These are phyloP conservation scores for Penicillium sp. DNA, from an alignment of 2,329 filamentous ascomycete genomes.

Conservation along the genomic window DNA sequence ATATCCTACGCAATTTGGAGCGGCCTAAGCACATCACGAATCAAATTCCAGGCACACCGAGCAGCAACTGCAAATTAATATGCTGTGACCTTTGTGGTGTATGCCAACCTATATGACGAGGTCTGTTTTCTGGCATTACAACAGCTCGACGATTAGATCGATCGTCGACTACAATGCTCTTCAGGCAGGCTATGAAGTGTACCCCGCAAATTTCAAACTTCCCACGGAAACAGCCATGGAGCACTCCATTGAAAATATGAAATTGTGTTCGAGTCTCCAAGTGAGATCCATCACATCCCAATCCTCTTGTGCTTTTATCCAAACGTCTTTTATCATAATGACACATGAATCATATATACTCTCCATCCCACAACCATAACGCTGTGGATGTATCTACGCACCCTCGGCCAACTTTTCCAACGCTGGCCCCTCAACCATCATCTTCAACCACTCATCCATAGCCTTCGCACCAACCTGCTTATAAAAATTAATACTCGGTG, in stretches of 20 bases:
- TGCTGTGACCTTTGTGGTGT: neutral
- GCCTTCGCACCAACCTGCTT: conserved; percentile 47
- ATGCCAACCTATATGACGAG: neutral
- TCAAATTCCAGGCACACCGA: neutral
- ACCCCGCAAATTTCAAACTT: too few species aligned
- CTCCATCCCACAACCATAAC: neutral
- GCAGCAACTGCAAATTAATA: neutral
- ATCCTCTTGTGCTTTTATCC: neutral
- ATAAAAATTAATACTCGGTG: conserved; percentile 87
- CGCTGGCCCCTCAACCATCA: conserved; percentile 51
- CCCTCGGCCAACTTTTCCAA: conserved; percentile 44
- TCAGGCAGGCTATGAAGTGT: too few species aligned
- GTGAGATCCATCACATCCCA: too few species aligned
- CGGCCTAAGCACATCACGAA: neutral
- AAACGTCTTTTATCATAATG: neutral
- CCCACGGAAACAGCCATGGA: too few species aligned
- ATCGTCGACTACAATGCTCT: too few species aligned
- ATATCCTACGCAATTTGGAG: neutral
- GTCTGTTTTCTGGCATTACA: neutral
- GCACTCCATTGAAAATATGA: too few species aligned
- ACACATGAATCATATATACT: neutral
- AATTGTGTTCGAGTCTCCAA: too few species aligned
- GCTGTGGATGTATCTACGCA: neutral
- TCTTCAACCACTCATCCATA: conserved; percentile 53
- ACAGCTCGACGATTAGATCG: too few species aligned